phyloP scores from a whole-genome alignment of 805 yeast genomes.

The Metschnikowia kofuensis region DNA sequence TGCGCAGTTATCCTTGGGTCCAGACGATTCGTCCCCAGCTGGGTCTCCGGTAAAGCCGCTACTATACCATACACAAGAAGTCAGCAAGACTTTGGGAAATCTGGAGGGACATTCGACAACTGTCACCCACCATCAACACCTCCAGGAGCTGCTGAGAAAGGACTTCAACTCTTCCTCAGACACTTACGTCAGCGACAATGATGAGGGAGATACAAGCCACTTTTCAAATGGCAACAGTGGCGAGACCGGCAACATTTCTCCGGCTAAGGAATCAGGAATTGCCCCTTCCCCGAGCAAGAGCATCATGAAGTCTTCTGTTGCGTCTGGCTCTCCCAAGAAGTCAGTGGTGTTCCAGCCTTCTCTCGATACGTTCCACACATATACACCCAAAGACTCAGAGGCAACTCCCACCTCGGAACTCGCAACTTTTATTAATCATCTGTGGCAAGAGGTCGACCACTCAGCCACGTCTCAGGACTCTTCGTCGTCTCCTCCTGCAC shows the following conservation, averaged over 20 bases:
- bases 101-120: background rate
- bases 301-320: constrained; percentile 28
- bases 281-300: constrained; percentile 37
- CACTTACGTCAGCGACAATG: constrained; percentile 37
- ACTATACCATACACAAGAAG: constrained; percentile 20
- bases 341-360: constrained; percentile 31
- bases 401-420: background rate
- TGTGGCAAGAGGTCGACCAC: constrained; percentile 14
- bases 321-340: constrained; percentile 35
- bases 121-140: background rate
- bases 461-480: constrained; percentile 4
- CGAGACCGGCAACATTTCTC: no score
- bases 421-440: constrained; percentile 7
- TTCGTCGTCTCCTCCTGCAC: constrained; percentile 14
- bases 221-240: no score
- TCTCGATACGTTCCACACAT: constrained; percentile 15
- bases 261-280: background rate
- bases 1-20: constrained; percentile 8
- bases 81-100: background rate
- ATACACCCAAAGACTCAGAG: constrained; percentile 5
- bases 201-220: background rate
- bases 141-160: constrained; percentile 10
- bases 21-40: constrained; percentile 14
- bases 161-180: constrained; percentile 42
- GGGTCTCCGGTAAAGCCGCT: constrained; percentile 35